phyloP scores from a whole-genome alignment of 352 stramenopile species.

The Globisporangium abappressorium region DNA sequence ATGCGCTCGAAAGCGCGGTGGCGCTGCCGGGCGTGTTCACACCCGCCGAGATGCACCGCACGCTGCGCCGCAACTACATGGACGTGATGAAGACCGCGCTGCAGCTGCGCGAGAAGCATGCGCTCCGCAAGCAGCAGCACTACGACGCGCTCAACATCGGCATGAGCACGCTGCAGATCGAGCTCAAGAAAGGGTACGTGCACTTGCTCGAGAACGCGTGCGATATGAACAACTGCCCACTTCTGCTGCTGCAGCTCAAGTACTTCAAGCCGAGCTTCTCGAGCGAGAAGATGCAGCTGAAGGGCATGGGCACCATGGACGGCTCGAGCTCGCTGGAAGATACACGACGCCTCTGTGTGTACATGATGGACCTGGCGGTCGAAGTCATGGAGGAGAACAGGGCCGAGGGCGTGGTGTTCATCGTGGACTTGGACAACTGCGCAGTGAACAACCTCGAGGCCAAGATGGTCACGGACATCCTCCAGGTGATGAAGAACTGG shows the following conservation, averaged over 20 bases:
- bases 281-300: conserved; percentile 53
- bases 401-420: conserved; percentile 60
- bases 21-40: conserved; percentile 63
- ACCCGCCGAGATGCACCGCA: conserved; percentile 46
- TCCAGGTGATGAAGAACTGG: conserved; percentile 56
- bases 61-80: conserved; percentile 53
- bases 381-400: conserved; percentile 69
- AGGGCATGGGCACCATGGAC: conserved; percentile 49
- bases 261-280: conserved; percentile 65
- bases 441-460: conserved; percentile 48
- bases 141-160: conserved; percentile 67
- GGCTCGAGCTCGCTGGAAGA: conserved; percentile 67
- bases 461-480: conserved; percentile 62
- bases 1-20: conserved; percentile 66
- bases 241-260: conserved; percentile 59
- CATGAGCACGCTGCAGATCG: conserved; percentile 49
- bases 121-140: conserved; percentile 37
- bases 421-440: conserved; percentile 61
- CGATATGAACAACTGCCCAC: conserved; percentile 45
- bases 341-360: conserved; percentile 61
- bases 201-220: conserved; percentile 59
- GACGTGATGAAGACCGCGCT: conserved; percentile 71
- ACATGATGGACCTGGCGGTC: conserved; percentile 73
- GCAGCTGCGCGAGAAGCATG: conserved; percentile 69
- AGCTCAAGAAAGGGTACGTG: conserved; percentile 75